A percentile compares a stretch with the other conserved stretches of the same genome.
Evolutionary conservation across 805 yeast species (phyloP).

Genomic region (Ogataea siamensis): DNA sequence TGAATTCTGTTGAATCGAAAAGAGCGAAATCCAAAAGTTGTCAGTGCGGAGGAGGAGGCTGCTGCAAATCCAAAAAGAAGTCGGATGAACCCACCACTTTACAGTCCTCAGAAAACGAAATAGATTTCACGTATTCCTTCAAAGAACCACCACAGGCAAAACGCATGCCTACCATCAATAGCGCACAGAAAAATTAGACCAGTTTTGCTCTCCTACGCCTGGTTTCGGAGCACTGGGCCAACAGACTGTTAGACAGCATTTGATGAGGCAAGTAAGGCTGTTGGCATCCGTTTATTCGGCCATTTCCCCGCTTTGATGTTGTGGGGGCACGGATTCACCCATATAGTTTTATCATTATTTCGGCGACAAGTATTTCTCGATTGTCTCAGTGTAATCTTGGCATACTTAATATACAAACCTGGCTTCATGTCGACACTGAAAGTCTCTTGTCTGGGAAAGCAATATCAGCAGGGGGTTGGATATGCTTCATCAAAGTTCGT

Average conservation of each 20-base stretch:
- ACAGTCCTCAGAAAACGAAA: slow-evolving; percentile 8
- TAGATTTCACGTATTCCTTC: slow-evolving; percentile 14
- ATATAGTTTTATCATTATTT: too few relatives aligned
- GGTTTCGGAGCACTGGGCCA: too few relatives aligned
- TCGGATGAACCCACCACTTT: not conserved
- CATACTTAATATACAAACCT: too few relatives aligned
- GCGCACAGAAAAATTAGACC: slow-evolving; percentile 21
- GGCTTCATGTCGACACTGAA: too few relatives aligned
- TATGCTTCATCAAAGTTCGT: slow-evolving; percentile 13
- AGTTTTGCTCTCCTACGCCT: slow-evolving; percentile 7
- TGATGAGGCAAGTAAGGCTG: too few relatives aligned
- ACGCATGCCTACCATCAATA: slow-evolving; percentile 2
- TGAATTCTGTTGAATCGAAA: not conserved
- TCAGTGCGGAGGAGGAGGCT: slow-evolving; percentile 9
- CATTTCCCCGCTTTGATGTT: too few relatives aligned
- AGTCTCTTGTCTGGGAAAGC: too few relatives aligned
- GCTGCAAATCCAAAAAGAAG: slow-evolving; percentile 1
- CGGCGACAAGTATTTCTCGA: too few relatives aligned
- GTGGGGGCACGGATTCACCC: too few relatives aligned
- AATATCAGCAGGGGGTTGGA: slow-evolving; percentile 33
- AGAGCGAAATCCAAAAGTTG: not conserved
- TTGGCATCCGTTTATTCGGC: too few relatives aligned
- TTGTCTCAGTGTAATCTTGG: too few relatives aligned
- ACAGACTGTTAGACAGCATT: too few relatives aligned
- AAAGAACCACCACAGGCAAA: not conserved